Conservation (phyloP, 176 grass and related monocot genomes). For the Rhynchospora breviuscula region DNA sequence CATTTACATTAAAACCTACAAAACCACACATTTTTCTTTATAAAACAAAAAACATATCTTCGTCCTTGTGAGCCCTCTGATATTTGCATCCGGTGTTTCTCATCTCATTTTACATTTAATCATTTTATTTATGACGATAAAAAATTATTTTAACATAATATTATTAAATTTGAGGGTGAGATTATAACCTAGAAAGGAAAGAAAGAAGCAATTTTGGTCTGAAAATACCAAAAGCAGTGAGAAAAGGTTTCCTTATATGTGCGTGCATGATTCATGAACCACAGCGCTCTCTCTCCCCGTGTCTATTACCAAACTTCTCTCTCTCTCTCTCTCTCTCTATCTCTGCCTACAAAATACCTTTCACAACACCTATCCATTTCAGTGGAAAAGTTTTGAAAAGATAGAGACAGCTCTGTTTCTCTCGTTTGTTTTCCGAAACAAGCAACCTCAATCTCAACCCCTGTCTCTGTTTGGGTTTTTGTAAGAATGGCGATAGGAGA, state of each 20-base stretch:
- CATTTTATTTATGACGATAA: background rate
- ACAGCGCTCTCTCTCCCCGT: background rate
- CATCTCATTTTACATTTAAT: background rate
- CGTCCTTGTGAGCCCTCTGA: background rate
- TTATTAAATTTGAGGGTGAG: slow-evolving; percentile 3
- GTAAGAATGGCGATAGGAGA: slow-evolving; percentile 4
- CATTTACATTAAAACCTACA: slow-evolving; percentile 13
- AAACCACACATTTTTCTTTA: background rate
- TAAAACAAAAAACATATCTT: background rate
- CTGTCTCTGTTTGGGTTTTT: slow-evolving; percentile 8
- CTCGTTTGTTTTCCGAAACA: background rate
- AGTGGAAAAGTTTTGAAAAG: slow-evolving; percentile 43
- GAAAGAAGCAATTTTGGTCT: background rate
- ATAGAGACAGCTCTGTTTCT: background rate
- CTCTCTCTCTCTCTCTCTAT: slow-evolving; percentile 23
- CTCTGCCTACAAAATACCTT: slow-evolving; percentile 42
- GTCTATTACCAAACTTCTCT: no score
- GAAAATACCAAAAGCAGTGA: slow-evolving; percentile 22
- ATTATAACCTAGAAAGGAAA: background rate
- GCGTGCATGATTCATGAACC: slow-evolving; percentile 25
- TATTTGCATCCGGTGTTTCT: background rate
- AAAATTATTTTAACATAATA: background rate
- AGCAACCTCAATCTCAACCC: background rate
- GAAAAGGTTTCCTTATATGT: slow-evolving; percentile 16
- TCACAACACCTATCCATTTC: slow-evolving; percentile 26